phyloP scores from a whole-genome alignment of 805 yeast species.

The Wickerhamomyces tratensis region DNA sequence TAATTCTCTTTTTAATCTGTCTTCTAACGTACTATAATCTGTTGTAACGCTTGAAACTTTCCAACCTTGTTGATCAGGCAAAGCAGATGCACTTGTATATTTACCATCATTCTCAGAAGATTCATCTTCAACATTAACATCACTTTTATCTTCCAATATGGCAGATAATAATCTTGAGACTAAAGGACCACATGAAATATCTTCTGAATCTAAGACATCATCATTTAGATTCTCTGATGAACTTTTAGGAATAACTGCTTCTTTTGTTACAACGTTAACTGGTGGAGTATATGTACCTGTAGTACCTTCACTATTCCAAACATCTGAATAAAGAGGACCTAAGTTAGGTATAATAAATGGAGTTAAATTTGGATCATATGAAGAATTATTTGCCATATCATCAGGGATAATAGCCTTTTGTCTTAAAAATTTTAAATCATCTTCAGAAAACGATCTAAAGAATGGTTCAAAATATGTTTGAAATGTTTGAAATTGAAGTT shows the following conservation, averaged over 20 bases:
- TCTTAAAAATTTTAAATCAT: conserved; percentile 68
- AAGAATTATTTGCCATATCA: conserved; percentile 23
- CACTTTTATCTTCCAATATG: conserved; percentile 33
- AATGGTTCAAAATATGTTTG: conserved; percentile 79
- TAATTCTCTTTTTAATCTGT: conserved; percentile 77
- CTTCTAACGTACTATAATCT: conserved; percentile 79
- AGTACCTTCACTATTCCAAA: conserved; percentile 80
- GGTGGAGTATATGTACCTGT: conserved; percentile 40
- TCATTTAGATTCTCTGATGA: conserved; percentile 49
- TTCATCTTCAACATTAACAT: conserved; percentile 17
- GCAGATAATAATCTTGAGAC: conserved; percentile 81
- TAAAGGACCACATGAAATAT: conserved; percentile 83
- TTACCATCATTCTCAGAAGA: conserved; percentile 17
- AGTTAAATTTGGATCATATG: conserved; percentile 56
- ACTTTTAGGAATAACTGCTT: conserved; percentile 42
- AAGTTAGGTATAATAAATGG: conserved; percentile 80
- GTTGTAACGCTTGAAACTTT: conserved; percentile 33
- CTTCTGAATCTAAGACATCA: conserved; percentile 57
- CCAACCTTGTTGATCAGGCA: conserved; percentile 38
- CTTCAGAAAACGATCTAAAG: conserved; percentile 68
- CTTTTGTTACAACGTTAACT: conserved; percentile 32
- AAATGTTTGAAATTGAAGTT: conserved; percentile 85
- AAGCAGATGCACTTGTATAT: conserved; percentile 11
- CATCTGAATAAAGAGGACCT: conserved; percentile 73
- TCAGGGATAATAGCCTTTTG: conserved; percentile 52